Conservation (phyloP, 345 rosid genomes). For the Camelina sativa region DNA sequence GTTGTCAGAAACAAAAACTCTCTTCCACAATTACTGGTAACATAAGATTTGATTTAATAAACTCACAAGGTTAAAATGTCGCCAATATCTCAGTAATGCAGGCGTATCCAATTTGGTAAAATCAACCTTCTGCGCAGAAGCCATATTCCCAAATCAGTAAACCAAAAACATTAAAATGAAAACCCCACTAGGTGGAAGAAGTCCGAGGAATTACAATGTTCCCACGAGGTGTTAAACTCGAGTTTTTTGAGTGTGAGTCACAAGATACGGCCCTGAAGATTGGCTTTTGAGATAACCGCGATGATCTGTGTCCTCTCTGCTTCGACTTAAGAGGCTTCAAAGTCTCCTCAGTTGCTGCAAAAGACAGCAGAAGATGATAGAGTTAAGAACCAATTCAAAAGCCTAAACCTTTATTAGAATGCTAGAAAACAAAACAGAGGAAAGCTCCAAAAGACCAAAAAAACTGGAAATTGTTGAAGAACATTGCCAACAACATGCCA, state of each 20-base stretch:
- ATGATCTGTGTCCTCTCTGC: constrained; percentile 69
- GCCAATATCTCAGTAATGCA: constrained; percentile 86
- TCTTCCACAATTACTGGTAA: background rate
- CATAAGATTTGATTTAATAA: background rate
- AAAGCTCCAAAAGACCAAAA: no score
- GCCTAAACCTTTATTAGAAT: no score
- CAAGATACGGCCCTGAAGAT: constrained; percentile 73
- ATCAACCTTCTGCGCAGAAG: constrained; percentile 70
- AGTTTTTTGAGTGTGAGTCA: constrained; percentile 82
- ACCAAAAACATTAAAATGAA: background rate
- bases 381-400: no score
- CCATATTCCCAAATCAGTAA: constrained; percentile 13
- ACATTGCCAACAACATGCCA: background rate
- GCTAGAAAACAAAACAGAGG: no score
- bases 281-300: constrained; percentile 75
- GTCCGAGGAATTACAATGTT: constrained; percentile 54
- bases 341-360: constrained; percentile 79
- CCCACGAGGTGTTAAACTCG: constrained; percentile 58
- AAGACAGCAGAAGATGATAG: background rate
- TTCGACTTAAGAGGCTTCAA: constrained; percentile 84
- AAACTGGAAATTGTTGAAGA: no score
- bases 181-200: background rate
- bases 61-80: constrained; percentile 92
- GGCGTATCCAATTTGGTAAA: constrained; percentile 90
- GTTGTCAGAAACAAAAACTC: background rate